Evolutionary conservation across 2,329 filamentous ascomycete species (phyloP), one percentile per base, ranked within the genome.

Genomic region (Sclerotinia minor): DNA sequence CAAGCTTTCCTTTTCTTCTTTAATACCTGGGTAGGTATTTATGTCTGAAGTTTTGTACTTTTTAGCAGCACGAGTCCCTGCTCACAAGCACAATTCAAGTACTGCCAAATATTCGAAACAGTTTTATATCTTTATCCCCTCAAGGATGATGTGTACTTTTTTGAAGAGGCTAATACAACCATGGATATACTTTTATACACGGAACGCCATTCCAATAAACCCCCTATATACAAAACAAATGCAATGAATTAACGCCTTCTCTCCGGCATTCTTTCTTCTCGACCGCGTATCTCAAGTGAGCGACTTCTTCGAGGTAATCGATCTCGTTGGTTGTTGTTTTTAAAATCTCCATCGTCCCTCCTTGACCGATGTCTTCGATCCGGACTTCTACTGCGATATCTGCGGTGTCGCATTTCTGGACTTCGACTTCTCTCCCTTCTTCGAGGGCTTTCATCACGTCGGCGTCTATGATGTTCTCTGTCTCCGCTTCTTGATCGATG

Each of bases 371-470:
- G 60, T 67, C 47, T 54, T 60, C 74, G 73, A n/a, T 77, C 73
- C 9, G 73, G 72, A 67, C 76, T 77, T 69, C 75, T 70, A 61
- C 71, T 71, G 63, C 74, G 73, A 69, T 75, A 59, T 71, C 69
- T 65, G n/a, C 41, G 52, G n/a, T 41, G 19, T 52, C 65, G 70
- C 52, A 70, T 68, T 19, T 74, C 73, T 24, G 66, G 68, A 71
- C 75, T 78, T 50, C 72, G 71, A 65, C 72, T 75, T 69, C 76
- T 69, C 19, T 71, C 63, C 58, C 72, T 69, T 24, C 73, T 73
- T 58, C 72, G 69, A 13, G 72, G 70, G 38, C 70, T 71, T 4
- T 73, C 71, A 26, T 76, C 74, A 47, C 64, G 67, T 64, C 68
- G 69, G 21, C 69, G 70, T 50, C 69, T 68, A 61, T 72, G 67